Base-by-base conservation (phyloP, 148 eudicot genomes). In the Spergularia marina region DNA sequence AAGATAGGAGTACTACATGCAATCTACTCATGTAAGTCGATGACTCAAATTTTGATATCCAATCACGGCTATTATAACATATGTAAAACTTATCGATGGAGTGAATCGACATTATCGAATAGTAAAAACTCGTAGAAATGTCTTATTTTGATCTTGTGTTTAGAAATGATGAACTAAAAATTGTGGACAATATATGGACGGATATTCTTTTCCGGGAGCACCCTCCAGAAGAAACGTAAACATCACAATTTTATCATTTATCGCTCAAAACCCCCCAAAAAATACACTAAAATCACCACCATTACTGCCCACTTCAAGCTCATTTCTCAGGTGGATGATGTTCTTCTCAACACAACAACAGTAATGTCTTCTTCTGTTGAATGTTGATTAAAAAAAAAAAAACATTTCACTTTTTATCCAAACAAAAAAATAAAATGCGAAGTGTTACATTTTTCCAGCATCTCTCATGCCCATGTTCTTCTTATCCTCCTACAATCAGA, bases 361-460 rank as follows among this genome's bases (percentile, higher is more conserved):
- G 4, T 3, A 47, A 5, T 14, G 7, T 51, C 20, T 44, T 6
- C 49, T 44, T 2, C 16, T 41, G 54, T 52, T 69, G 58, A 69
- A 23, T 69, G 72, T 52, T 69, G 9, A 21, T 6, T 47, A 59
- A 68, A 53, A 51, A 23, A 57, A 59, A 68, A 53, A 51, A 23
- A 62, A 51, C 34, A 53, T 20, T 53, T 47, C 53, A 52, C 56
- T 1, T 16, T 16, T 18, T 1, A 0, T 3, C 39, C 10, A 52
- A 15, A 13, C 21, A 18, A 49, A 36, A 13, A 30, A n/a, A 58
- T 23, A 83, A 79, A 82, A 87, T 85, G 86, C 71, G 55, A 67
- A 76, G 78, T 39, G 60, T 80, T 67, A 17, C 77, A 49, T 71
- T 74, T 64, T 25, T 73, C 74, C 86, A 40, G 78, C 76, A 30